phyloP scores from a whole-genome alignment of 83 land plant genomes.

The Picea abies region DNA sequence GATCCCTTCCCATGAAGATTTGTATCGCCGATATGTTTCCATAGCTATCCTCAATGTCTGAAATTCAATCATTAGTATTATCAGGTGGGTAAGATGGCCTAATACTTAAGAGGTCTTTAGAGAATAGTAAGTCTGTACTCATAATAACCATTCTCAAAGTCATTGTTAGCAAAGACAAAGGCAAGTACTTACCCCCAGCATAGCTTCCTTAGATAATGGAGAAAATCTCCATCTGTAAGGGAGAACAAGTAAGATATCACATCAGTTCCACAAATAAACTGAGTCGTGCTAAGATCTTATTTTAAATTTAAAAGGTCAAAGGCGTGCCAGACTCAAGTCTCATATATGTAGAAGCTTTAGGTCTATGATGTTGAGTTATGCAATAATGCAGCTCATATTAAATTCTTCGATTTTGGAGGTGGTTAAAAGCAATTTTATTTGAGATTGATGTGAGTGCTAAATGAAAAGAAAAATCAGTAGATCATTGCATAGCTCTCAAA shows the following conservation, averaged over 20 bases:
- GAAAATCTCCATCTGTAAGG: conserved; percentile 87
- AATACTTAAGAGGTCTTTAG: neutral
- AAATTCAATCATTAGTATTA: neutral
- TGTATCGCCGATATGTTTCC: conserved; percentile 65
- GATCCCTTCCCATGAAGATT: conserved; percentile 81
- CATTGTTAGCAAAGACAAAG: neutral
- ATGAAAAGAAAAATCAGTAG: too few species aligned
- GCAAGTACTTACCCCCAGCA: conserved; percentile 62
- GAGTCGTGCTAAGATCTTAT: neutral
- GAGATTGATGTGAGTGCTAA: too few species aligned
- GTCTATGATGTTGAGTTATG: too few species aligned
- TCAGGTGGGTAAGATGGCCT: neutral
- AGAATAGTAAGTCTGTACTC: neutral
- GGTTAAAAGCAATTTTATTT: too few species aligned
- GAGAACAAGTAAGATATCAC: conserved; percentile 1
- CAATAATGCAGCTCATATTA: too few species aligned
- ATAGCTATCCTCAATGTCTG: conserved; percentile 70
- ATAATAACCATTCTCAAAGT: neutral
- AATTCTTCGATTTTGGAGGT: too few species aligned
- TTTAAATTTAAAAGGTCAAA: neutral
- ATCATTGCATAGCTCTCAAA: neutral
- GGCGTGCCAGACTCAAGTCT: neutral
- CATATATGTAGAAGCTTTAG: neutral
- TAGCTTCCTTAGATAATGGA: conserved; percentile 77
- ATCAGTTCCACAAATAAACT: conserved; percentile 10